A percentile compares a stretch with the other conserved stretches of the same genome.
Evolutionary conservation across 306 rosid species (phyloP).

Genomic region (Amphicarpaea edgeworthii): DNA sequence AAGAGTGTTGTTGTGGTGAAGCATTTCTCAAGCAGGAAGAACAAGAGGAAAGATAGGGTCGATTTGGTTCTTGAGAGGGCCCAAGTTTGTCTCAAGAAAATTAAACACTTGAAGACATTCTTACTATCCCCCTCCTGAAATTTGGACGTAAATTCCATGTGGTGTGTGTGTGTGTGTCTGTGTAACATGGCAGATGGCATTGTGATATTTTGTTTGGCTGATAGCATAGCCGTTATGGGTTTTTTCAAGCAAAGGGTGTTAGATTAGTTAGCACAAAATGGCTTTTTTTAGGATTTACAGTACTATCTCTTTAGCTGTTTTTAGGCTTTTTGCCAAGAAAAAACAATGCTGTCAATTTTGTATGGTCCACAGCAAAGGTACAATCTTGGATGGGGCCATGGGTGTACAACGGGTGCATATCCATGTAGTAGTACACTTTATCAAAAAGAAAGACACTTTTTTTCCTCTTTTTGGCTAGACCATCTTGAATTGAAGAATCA

Average conservation of each 20-base stretch:
- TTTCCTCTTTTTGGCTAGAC: conserved; percentile 19
- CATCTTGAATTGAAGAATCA: neutral
- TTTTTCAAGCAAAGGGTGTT: conserved; percentile 3
- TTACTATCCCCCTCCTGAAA: conserved; percentile 43
- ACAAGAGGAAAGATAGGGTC: conserved; percentile 56
- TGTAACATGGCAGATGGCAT: too few species aligned
- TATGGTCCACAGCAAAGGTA: conserved; percentile 19
- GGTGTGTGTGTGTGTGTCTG: neutral
- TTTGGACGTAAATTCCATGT: neutral
- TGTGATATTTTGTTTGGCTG: too few species aligned
- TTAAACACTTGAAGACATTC: conserved; percentile 51
- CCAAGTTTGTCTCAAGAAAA: conserved; percentile 56
- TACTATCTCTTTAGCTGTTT: neutral
- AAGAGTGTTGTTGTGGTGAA: conserved; percentile 1
- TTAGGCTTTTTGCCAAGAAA: neutral
- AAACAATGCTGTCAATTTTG: conserved; percentile 24
- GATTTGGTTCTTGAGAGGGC: conserved; percentile 66
- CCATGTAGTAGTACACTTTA: neutral
- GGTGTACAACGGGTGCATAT: neutral
- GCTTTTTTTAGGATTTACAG: too few species aligned
- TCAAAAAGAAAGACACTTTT: neutral
- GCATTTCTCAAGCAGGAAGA: conserved; percentile 38
- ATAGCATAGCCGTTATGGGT: neutral
- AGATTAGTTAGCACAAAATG: neutral
- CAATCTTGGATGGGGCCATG: neutral